phyloP scores from a whole-genome alignment of 441 rosid species.

The Hura crepitans region DNA sequence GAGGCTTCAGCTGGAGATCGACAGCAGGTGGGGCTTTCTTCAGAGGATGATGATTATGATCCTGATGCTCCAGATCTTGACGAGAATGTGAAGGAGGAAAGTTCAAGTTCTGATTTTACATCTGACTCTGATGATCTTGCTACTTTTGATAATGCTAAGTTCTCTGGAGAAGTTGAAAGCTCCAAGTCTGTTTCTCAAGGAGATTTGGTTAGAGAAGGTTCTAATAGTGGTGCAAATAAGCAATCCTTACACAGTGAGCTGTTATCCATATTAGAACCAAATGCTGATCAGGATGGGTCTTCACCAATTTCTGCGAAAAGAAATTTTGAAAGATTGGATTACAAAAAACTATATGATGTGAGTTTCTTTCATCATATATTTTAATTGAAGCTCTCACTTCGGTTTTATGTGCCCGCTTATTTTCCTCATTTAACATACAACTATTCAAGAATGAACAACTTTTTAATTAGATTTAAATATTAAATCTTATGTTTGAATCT shows the following conservation, averaged over 20 bases:
- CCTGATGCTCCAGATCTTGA: slow-evolving; percentile 55
- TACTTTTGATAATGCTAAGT: slow-evolving; percentile 30
- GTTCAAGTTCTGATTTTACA: slow-evolving; percentile 71
- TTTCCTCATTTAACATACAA: neutral
- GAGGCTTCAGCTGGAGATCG: slow-evolving; percentile 36
- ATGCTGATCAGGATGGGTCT: slow-evolving; percentile 36
- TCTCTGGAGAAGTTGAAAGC: slow-evolving; percentile 35
- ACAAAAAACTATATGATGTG: slow-evolving; percentile 86
- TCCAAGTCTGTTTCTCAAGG: slow-evolving; percentile 11
- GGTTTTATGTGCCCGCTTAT: neutral
- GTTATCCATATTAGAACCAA: slow-evolving; percentile 36
- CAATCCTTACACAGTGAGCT: slow-evolving; percentile 31
- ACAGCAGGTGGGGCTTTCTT: slow-evolving; percentile 48
- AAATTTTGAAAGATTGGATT: slow-evolving; percentile 69
- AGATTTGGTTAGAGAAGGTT: slow-evolving; percentile 27
- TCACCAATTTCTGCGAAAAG: slow-evolving; percentile 47
- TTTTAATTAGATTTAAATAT: slow-evolving; percentile 1
- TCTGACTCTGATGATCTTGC: slow-evolving; percentile 76
- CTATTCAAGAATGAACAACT: slow-evolving; percentile 7
- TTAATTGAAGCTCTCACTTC: slow-evolving; percentile 7
- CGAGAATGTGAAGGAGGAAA: slow-evolving; percentile 42
- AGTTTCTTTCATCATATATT: slow-evolving; percentile 37
- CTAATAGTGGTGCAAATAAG: slow-evolving; percentile 27
- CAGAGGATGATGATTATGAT: slow-evolving; percentile 82
- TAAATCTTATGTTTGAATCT: neutral